phyloP scores from a whole-genome alignment of 495 filamentous ascomycete species.

The Lepraria neglecta region DNA sequence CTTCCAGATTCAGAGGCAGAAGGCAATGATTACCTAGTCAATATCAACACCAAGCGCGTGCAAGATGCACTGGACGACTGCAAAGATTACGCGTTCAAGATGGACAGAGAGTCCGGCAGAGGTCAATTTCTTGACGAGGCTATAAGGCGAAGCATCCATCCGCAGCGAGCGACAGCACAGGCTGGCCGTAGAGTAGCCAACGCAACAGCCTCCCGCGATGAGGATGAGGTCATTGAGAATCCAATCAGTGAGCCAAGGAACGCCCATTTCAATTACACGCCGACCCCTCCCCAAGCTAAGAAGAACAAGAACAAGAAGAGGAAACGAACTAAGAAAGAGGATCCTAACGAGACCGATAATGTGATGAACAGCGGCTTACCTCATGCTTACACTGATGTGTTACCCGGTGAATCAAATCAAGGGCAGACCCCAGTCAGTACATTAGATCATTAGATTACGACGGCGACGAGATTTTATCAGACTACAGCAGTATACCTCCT shows the following conservation, averaged over 20 bases:
- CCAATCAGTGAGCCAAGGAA: background rate
- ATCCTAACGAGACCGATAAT: background rate
- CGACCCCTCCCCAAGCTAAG: background rate
- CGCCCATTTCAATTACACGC: background rate
- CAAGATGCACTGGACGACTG: conserved; percentile 7
- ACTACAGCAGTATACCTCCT: too few species aligned
- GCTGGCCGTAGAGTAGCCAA: background rate
- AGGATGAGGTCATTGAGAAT: background rate
- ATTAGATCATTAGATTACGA: background rate
- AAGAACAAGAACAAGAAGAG: background rate
- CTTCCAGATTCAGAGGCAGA: background rate
- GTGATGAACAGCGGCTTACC: background rate
- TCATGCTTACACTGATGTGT: background rate
- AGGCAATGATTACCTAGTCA: background rate
- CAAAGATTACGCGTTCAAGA: conserved; percentile 7
- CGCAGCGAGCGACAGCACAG: background rate
- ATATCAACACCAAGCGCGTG: background rate
- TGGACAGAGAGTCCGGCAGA: background rate
- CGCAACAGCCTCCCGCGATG: background rate
- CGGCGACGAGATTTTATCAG: too few species aligned
- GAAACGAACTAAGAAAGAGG: background rate
- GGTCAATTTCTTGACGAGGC: conserved; percentile 2
- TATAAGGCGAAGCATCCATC: background rate
- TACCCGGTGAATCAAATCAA: background rate
- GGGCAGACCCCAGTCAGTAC: background rate